Conservation (phyloP, 179 eudicot species). For the Silene vulgaris region DNA sequence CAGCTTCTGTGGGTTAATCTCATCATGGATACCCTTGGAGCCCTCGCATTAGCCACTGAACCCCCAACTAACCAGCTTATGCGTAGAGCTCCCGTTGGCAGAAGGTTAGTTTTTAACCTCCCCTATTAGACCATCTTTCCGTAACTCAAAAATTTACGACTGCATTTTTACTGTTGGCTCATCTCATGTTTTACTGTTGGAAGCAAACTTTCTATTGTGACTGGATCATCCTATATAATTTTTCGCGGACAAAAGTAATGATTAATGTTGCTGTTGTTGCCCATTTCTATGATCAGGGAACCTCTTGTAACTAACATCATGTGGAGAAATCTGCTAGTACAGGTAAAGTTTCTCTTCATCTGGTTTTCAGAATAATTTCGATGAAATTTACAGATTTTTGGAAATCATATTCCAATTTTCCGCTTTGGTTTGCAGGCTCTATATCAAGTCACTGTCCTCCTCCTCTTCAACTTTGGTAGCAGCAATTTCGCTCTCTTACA, state of each 20-base stretch:
- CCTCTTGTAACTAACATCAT: conserved; percentile 94
- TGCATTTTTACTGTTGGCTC: no score
- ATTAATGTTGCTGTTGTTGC: conserved; percentile 3
- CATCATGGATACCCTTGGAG: conserved; percentile 97
- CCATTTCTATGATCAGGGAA: conserved; percentile 48
- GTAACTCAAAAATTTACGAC: no score
- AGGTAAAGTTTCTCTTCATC: conserved; percentile 36
- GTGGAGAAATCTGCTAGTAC: conserved; percentile 91
- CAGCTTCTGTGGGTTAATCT: conserved; percentile 98
- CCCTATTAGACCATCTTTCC: not conserved
- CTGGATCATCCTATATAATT: not conserved
- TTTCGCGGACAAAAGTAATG: not conserved
- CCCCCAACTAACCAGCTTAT: conserved; percentile 92
- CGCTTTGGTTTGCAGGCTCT: conserved; percentile 48
- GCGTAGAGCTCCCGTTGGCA: conserved; percentile 87
- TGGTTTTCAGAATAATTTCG: conserved; percentile 1
- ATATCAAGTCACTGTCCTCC: conserved; percentile 77
- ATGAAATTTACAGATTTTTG: not conserved
- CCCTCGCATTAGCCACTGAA: conserved; percentile 93
- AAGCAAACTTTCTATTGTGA: no score
- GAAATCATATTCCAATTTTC: not conserved
- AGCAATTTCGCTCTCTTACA: conserved; percentile 35
- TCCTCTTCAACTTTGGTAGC: conserved; percentile 57
- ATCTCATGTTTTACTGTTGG: no score
- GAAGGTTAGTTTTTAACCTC: conserved; percentile 46